These are phyloP conservation scores for Scalesia atractyloides DNA, from an alignment of 129 eudicot genomes.

Conservation along the genomic window DNA sequence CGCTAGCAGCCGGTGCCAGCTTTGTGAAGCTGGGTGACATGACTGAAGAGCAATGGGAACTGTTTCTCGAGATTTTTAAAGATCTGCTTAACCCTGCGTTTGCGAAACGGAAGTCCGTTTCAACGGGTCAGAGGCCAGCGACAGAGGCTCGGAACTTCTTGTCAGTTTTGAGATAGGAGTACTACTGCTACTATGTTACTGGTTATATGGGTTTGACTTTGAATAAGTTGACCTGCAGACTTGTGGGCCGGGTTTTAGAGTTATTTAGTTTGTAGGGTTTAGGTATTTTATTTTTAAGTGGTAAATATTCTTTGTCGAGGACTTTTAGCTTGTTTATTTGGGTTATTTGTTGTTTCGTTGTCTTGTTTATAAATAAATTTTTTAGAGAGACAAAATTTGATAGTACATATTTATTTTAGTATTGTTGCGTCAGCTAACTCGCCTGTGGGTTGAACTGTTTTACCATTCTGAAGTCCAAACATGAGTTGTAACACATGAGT, in stretches of 20 bases:
- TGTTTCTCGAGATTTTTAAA: slow-evolving; percentile 75
- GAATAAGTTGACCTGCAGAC: slow-evolving; percentile 29
- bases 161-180: slow-evolving; percentile 81
- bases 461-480: no score
- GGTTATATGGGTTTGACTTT: slow-evolving; percentile 39
- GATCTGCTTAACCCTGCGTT: slow-evolving; percentile 67
- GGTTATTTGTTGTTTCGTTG: not conserved
- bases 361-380: slow-evolving; percentile 7
- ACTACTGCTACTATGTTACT: slow-evolving; percentile 4
- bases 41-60: slow-evolving; percentile 77
- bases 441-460: not conserved
- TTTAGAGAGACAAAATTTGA: not conserved
- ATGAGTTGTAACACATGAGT: not conserved
- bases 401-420: not conserved
- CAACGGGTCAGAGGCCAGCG: slow-evolving; percentile 84
- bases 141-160: slow-evolving; percentile 97
- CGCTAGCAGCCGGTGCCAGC: slow-evolving; percentile 66
- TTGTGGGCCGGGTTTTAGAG: slow-evolving; percentile 18
- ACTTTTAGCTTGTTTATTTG: slow-evolving; percentile 9
- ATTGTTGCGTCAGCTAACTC: not conserved
- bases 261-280: slow-evolving; percentile 29
- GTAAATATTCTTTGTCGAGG: slow-evolving; percentile 11
- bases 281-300: not conserved
- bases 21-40: slow-evolving; percentile 88
- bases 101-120: slow-evolving; percentile 54